These are phyloP conservation scores for Cercospora zeae-maydis DNA, from an alignment of 2,329 filamentous ascomycete species.

Conservation along the genomic window DNA sequence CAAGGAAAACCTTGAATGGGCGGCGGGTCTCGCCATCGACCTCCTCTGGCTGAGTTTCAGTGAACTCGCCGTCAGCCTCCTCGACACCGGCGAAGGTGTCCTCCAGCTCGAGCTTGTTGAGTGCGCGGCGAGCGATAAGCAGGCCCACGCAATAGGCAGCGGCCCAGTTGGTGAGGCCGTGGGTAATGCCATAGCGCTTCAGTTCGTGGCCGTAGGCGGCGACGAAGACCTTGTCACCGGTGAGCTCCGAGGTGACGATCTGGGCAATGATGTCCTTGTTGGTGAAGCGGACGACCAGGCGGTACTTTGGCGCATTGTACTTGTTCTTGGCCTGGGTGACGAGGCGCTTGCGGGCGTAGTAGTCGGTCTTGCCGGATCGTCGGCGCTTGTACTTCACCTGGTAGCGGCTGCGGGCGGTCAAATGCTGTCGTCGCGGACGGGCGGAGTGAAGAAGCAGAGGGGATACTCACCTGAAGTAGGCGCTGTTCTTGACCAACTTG, in stretches of 20 bases:
- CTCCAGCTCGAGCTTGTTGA: slow-evolving; percentile 95
- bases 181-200: slow-evolving; percentile 92
- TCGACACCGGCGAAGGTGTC: slow-evolving; percentile 92
- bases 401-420: slow-evolving; percentile 85
- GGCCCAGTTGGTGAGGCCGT: slow-evolving; percentile 99
- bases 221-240: slow-evolving; percentile 93
- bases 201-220: slow-evolving; percentile 97
- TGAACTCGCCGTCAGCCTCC: slow-evolving; percentile 95
- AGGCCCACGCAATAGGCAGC: slow-evolving; percentile 96
- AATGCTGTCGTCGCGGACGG: slow-evolving; percentile 84
- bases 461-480: slow-evolving; percentile 4
- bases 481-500: slow-evolving; percentile 21
- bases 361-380: slow-evolving; percentile 96
- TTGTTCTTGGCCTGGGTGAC: slow-evolving; percentile 99
- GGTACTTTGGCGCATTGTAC: slow-evolving; percentile 99
- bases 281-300: slow-evolving; percentile 80
- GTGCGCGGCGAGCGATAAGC: slow-evolving; percentile 90
- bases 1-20: slow-evolving; percentile 98
- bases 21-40: slow-evolving; percentile 82
- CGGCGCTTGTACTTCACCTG: slow-evolving; percentile 99
- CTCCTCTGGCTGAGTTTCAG: slow-evolving; percentile 90
- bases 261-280: slow-evolving; percentile 98
- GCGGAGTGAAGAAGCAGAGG: slow-evolving; percentile 69
- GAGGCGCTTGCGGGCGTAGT: slow-evolving; percentile 99
- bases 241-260: slow-evolving; percentile 94